Base-by-base conservation (phyloP, 805 yeast genomes). In the Candida pseudoglaebosa region DNA sequence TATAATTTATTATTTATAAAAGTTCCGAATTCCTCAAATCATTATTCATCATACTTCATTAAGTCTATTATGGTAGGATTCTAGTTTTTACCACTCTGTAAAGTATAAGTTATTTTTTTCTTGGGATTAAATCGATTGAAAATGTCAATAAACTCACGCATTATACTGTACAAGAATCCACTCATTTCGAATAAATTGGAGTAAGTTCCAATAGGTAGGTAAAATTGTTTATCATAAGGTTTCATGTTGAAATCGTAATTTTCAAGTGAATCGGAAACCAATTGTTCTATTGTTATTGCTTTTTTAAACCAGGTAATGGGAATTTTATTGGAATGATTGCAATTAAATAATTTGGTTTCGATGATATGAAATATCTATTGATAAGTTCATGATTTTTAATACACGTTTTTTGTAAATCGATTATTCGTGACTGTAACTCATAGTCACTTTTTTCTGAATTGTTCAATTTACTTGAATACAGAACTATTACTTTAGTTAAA, bases 191-290 rank as follows among this genome's bases (percentile, higher is more conserved):
- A 47, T 19, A 67, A 40, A 26, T 56, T 57, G 12, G 71, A 53
- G 39, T 65, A 62, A 7, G 53, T 42, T 2, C 71, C 71, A 32
- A 67, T 42, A 0, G 73, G 73, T 21, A 67, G 46, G 41, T 57
- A 67, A 43, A 52, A 67, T 15, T 43, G 38, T 30, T 55, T 58
- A 3, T 46, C 32, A 1, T 47, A 43, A 2, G 69, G 69, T 7
- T 37, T 42, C 22, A 61, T 32, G 39, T 40, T 43, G 13, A 38
- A 37, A 10, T 38, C 13, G 16, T 14, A 38, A 18, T 45, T 31
- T 10, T 38, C 30, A 8, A 44, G 20, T 24, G 39, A 43, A 21
- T 41, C 42, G 28, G 28, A 34, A 22, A 37, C 47, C 17, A 39
- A 37, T 13, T 40, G 38, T 19, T 45, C 46, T 28, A 49, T 28